These are phyloP conservation scores for Petunia hybrid DNA, from an alignment of 305 asterid species.

Conservation along the genomic window DNA sequence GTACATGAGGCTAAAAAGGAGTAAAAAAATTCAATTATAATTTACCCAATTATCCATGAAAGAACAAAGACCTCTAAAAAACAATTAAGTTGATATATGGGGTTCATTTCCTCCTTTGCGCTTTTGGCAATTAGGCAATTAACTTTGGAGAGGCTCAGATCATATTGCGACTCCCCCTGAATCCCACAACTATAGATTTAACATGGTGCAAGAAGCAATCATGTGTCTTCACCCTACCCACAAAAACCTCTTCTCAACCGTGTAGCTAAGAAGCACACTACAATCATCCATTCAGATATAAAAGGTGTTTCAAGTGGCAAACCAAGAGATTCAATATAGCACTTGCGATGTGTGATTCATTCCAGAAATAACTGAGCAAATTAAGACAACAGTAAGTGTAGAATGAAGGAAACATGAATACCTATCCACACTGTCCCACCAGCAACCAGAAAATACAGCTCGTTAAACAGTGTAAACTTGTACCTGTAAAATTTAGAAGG, in stretches of 20 bases:
- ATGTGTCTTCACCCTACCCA: neutral
- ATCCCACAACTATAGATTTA: slow-evolving; percentile 5
- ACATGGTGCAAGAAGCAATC: slow-evolving; percentile 4
- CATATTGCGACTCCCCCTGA: neutral
- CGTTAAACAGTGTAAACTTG: slow-evolving; percentile 94
- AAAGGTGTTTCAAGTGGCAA: slow-evolving; percentile 21
- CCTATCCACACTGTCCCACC: slow-evolving; percentile 99
- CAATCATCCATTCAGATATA: neutral
- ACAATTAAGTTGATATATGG: neutral
- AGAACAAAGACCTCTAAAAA: neutral
- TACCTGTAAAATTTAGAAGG: slow-evolving; percentile 68
- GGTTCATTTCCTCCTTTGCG: neutral
- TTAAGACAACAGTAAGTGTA: slow-evolving; percentile 32
- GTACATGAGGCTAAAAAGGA: neutral
- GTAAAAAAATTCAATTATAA: neutral
- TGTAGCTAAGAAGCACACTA: neutral
- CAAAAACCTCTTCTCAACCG: neutral
- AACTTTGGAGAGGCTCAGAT: neutral
- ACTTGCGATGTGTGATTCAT: neutral
- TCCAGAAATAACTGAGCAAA: neutral
- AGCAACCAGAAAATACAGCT: slow-evolving; percentile 96
- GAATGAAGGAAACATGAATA: slow-evolving; percentile 44
- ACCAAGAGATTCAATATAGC: neutral
- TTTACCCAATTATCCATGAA: slow-evolving; percentile 2
- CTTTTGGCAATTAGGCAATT: slow-evolving; percentile 8